A percentile compares a stretch with the other conserved stretches of the same genome.
Evolutionary conservation across 2,329 filamentous ascomycete genomes (phyloP).

Genomic region (Apiospora koreana): DNA sequence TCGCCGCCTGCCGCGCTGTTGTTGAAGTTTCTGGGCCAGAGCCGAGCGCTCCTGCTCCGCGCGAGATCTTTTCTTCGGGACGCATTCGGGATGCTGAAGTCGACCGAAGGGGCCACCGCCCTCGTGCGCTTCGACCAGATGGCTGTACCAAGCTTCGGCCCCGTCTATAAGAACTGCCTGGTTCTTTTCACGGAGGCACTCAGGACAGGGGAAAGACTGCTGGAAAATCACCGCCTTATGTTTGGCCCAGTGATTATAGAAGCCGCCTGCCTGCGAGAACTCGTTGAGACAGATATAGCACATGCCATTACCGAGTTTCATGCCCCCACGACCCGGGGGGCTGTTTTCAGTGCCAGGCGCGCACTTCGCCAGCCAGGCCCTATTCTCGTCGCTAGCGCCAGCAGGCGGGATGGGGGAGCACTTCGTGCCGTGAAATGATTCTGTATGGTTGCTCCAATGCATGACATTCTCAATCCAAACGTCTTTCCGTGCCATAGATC

Average conservation of each 20-base stretch:
- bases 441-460: neutral
- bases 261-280: neutral
- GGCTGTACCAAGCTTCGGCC: neutral
- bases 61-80: neutral
- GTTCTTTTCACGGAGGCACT: neutral
- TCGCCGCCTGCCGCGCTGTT: neutral
- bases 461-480: neutral
- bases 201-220: neutral
- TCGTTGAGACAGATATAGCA: neutral
- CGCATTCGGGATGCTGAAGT: neutral
- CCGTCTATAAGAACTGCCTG: neutral
- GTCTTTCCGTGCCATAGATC: neutral
- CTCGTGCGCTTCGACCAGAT: neutral
- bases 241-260: neutral
- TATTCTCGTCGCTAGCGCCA: neutral
- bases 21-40: neutral
- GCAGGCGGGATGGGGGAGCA: neutral
- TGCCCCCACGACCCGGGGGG: neutral
- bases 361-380: neutral
- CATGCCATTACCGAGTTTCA: neutral
- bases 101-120: neutral
- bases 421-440: neutral
- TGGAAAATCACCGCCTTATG: neutral
- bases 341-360: neutral
- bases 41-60: neutral